Evolutionary conservation across 2,329 filamentous ascomycete species (phyloP).

Genomic region (Dothistroma septosporum): DNA sequence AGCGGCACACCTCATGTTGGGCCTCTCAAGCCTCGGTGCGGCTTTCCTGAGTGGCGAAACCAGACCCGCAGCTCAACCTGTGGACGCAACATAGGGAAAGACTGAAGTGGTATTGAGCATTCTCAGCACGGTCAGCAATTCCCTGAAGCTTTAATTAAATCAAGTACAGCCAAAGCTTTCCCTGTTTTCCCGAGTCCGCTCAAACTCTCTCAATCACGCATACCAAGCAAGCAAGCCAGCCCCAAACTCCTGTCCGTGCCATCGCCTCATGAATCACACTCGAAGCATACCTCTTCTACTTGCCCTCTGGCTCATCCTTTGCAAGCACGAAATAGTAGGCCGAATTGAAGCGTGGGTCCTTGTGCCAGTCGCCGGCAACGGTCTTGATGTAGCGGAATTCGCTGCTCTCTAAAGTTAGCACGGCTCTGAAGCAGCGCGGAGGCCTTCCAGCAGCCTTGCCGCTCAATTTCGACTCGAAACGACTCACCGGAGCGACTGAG

Average conservation of each 20-base stretch:
- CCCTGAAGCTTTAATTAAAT: not conserved
- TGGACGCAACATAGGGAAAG: not conserved
- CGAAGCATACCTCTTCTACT: conserved; percentile 1
- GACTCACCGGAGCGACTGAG: conserved; percentile 31
- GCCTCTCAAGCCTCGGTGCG: not conserved
- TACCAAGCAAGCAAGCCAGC: not conserved
- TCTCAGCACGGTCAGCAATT: not conserved
- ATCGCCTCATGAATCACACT: not conserved
- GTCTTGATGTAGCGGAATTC: conserved; percentile 34
- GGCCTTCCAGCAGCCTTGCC: not conserved
- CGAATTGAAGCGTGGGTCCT: conserved; percentile 33
- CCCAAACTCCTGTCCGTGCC: not conserved
- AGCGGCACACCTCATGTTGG: not conserved
- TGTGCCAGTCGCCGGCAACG: conserved; percentile 35
- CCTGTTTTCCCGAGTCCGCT: not conserved
- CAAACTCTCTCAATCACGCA: not conserved
- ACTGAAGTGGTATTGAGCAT: not conserved
- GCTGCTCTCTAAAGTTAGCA: conserved; percentile 13
- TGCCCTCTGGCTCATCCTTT: conserved; percentile 25
- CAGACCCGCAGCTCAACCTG: not conserved
- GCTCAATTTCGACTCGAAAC: not conserved
- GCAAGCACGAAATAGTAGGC: conserved; percentile 35
- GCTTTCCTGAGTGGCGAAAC: not conserved
- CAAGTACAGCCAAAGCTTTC: not conserved
- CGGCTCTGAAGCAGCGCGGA: not conserved